phyloP scores from a whole-genome alignment of 2,329 filamentous ascomycete species.

The Helotiales sp. region DNA sequence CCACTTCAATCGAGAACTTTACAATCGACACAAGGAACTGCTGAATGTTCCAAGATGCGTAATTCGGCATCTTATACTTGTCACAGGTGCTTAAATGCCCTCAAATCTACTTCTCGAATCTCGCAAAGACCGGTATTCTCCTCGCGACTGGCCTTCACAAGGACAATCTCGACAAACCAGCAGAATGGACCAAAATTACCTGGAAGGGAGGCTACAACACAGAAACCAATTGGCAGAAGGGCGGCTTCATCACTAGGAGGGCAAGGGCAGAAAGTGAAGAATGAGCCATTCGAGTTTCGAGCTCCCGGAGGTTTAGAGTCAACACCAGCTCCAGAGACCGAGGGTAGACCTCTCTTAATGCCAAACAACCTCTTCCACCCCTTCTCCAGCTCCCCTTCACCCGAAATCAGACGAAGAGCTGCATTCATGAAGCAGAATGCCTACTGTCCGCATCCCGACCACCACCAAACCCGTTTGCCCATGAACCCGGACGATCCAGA shows the following conservation, averaged over 20 bases:
- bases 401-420: constrained; percentile 84
- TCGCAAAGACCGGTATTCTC: constrained; percentile 24
- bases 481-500: constrained; percentile 68
- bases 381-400: constrained; percentile 86
- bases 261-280: constrained; percentile 35
- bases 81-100: constrained; percentile 39
- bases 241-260: constrained; percentile 30
- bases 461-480: constrained; percentile 75
- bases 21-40: not conserved
- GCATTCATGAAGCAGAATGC: constrained; percentile 93
- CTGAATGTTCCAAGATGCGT: constrained; percentile 31
- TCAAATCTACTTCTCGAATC: constrained; percentile 31
- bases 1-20: constrained; percentile 6
- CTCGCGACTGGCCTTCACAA: constrained; percentile 26
- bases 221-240: constrained; percentile 30
- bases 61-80: constrained; percentile 41
- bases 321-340: constrained; percentile 31
- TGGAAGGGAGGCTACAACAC: constrained; percentile 22
- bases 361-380: constrained; percentile 91
- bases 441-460: constrained; percentile 85
- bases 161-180: constrained; percentile 35
- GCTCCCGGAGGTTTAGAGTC: constrained; percentile 33
- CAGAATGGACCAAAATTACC: constrained; percentile 27
- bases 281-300: constrained; percentile 35
- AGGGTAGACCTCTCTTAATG: constrained; percentile 39